These are phyloP conservation scores for Ceratocystis huliohia DNA, from an alignment of 2,329 filamentous ascomycete species.

Conservation along the genomic window DNA sequence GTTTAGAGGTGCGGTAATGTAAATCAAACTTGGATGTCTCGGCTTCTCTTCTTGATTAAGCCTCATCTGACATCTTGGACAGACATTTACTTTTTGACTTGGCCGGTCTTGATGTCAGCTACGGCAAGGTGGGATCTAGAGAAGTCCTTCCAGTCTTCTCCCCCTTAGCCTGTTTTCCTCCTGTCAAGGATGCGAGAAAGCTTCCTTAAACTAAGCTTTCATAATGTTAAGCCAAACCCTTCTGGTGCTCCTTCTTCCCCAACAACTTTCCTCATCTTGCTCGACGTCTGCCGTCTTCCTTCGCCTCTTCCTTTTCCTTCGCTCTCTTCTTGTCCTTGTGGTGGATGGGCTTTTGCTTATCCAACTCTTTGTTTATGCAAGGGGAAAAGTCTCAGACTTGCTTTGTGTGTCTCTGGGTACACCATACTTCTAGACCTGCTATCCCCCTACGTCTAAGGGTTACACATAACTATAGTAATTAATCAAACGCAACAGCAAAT, in stretches of 20 bases:
- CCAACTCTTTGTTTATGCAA: slow-evolving; percentile 2
- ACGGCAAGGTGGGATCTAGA: background rate
- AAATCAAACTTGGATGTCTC: background rate
- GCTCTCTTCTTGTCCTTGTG: background rate
- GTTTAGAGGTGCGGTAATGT: background rate
- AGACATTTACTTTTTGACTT: background rate
- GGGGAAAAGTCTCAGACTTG: background rate
- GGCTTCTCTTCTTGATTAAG: background rate
- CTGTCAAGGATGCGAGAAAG: background rate
- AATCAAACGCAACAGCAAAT: background rate
- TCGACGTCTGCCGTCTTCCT: background rate
- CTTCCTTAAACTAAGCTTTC: slow-evolving; percentile 2
- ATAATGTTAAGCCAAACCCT: background rate
- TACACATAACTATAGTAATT: background rate
- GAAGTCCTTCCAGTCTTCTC: background rate
- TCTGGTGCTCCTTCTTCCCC: background rate
- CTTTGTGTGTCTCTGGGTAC: background rate
- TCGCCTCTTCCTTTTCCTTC: background rate
- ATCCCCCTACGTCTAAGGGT: background rate
- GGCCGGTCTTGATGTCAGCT: background rate
- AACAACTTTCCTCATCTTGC: background rate
- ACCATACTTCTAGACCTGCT: background rate
- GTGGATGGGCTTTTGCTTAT: background rate
- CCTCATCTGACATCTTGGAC: background rate
- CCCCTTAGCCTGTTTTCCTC: background rate